Evolutionary conservation across 768 basidiomycete species (phyloP).

Genomic region (Amanita pseudoporphyria): DNA sequence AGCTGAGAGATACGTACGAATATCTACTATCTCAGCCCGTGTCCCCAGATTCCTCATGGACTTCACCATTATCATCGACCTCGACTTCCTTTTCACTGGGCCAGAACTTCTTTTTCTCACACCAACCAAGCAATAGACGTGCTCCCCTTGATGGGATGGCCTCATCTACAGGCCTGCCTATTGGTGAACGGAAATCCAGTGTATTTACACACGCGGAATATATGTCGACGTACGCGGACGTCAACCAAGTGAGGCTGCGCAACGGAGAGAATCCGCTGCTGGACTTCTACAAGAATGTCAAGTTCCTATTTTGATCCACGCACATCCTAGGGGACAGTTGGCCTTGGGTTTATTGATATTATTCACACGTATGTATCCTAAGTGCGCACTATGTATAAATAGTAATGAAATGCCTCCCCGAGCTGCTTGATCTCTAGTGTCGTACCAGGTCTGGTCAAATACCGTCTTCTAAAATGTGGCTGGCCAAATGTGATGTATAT

Average conservation of each 20-base stretch:
- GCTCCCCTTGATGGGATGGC: constrained; percentile 59
- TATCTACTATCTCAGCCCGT: constrained; percentile 57
- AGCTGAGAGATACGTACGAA: constrained; percentile 86
- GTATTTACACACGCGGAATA: constrained; percentile 90
- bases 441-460: constrained; percentile 46
- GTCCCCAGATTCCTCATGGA: constrained; percentile 13
- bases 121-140: constrained; percentile 45
- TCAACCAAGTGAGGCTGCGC: constrained; percentile 55
- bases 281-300: constrained; percentile 89
- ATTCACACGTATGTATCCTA: constrained; percentile 8
- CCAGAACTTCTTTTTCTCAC: constrained; percentile 64
- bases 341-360: not conserved
- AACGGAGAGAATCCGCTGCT: constrained; percentile 88
- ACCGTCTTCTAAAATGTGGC: constrained; percentile 76
- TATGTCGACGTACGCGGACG: constrained; percentile 73
- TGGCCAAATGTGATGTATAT: constrained; percentile 85
- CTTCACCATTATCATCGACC: constrained; percentile 42
- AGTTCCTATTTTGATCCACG: constrained; percentile 65
- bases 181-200: constrained; percentile 72
- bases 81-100: constrained; percentile 44
- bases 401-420: constrained; percentile 80
- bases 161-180: constrained; percentile 67
- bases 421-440: constrained; percentile 58
- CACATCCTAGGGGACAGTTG: not conserved
- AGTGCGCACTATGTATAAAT: constrained; percentile 58